A percentile compares a stretch with the other conserved stretches of the same genome.
phyloP scores from a whole-genome alignment of 1,284 basidiomycete species.

The Trametes sp. region DNA sequence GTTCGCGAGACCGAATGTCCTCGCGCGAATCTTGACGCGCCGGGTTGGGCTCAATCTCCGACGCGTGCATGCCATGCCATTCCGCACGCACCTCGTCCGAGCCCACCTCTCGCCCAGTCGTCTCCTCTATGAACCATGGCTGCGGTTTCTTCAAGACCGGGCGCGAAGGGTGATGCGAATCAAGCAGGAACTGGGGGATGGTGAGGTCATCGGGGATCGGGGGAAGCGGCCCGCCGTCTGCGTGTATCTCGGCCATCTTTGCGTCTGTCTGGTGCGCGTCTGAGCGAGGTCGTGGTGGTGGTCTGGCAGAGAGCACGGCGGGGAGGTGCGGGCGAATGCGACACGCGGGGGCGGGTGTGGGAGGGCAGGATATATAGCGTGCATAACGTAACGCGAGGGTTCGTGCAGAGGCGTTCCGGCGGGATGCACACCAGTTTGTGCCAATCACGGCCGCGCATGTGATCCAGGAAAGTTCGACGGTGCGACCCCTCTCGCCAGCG shows the following conservation, averaged over 20 bases:
- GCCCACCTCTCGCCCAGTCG: constrained; percentile 54
- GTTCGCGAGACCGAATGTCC: constrained; percentile 36
- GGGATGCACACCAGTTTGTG: background rate
- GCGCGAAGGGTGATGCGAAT: constrained; percentile 55
- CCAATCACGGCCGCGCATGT: background rate
- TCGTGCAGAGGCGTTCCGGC: background rate
- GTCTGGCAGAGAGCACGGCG: background rate
- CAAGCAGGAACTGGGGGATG: constrained; percentile 76
- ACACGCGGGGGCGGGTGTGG: background rate
- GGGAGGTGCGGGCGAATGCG: background rate
- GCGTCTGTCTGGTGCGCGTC: background rate
- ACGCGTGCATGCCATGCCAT: background rate
- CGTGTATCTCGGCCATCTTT: constrained; percentile 50
- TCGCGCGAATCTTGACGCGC: constrained; percentile 29
- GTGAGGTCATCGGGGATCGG: constrained; percentile 72
- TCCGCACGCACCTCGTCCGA: constrained; percentile 57
- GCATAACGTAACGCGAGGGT: background rate
- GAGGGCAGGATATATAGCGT: background rate
- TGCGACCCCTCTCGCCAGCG: background rate
- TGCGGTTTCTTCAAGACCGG: constrained; percentile 45
- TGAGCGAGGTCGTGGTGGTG: background rate
- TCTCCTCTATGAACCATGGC: constrained; percentile 70
- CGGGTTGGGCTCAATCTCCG: background rate
- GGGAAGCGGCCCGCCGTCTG: constrained; percentile 49
- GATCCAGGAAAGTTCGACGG: background rate